phyloP scores from a whole-genome alignment of 2,329 filamentous ascomycete genomes.

The Sporothrix inflata region DNA sequence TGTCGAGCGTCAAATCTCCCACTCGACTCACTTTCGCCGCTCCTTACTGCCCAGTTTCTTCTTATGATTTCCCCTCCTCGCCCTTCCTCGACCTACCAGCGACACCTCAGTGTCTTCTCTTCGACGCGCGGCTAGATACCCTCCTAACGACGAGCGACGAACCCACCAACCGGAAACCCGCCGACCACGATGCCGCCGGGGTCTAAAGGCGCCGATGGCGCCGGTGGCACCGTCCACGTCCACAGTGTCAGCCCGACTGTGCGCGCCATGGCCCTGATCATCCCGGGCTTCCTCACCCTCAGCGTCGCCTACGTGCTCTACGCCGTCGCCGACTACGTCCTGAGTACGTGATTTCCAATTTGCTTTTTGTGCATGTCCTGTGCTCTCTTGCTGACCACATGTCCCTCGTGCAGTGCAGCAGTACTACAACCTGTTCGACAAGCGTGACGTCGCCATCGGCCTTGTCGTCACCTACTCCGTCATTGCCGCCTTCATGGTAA shows the following conservation, averaged over 20 bases:
- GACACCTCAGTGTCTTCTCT: background rate
- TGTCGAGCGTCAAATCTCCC: background rate
- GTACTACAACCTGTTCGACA: slow-evolving; percentile 58
- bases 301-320: slow-evolving; percentile 72
- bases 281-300: slow-evolving; percentile 70
- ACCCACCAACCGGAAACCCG: no score
- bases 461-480: slow-evolving; percentile 71
- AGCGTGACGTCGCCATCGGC: slow-evolving; percentile 62
- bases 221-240: background rate
- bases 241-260: slow-evolving; percentile 31
- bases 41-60: background rate
- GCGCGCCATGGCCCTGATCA: slow-evolving; percentile 44
- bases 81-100: background rate
- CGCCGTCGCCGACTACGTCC: slow-evolving; percentile 67
- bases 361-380: slow-evolving; percentile 6
- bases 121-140: background rate
- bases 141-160: background rate
- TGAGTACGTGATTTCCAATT: slow-evolving; percentile 55
- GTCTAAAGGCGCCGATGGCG: background rate
- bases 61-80: background rate
- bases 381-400: slow-evolving; percentile 22
- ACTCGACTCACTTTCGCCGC: background rate
- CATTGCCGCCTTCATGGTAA: slow-evolving; percentile 67
- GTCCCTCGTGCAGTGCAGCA: slow-evolving; percentile 65
- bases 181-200: slow-evolving; percentile 12